Evolutionary conservation across 805 yeast genomes (phyloP), one percentile per base, ranked within the genome.

Genomic region (Kockiozyma suomiensis): DNA sequence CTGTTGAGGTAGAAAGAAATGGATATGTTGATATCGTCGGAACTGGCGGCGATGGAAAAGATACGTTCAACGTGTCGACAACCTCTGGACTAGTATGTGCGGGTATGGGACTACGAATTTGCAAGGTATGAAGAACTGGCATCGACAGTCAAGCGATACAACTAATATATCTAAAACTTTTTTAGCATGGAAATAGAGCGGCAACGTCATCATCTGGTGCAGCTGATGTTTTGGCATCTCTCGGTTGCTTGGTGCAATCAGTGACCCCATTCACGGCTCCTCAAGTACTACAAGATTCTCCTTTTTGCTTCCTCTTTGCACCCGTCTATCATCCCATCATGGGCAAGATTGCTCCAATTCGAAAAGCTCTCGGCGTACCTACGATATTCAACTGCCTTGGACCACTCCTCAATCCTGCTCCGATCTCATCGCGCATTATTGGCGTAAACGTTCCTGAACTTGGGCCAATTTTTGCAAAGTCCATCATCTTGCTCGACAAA

Each of bases 21-120:
- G 87, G 87, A 0, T 87, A 81, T 66, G 79, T 87, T 4, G 99
- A 94, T 73, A 89, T 94, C 32, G 99, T 94, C 4, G 99, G 99
- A 1, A 94, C 99, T 0, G 99, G 99, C 28, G 99, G 99, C 15
- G 99, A 94, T 72, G 97, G 97, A 1, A 97, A 94, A 71, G 87
- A 94, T 72, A 94, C 99, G 0, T 94, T 94, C 77, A 94, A 94
- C 68, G 99, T 94, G 1, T 87, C 96, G 15, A 94, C 99, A 0
- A 89, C 97, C 1, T 80, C 97, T 1, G 97, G 97, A 0, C 90
- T 94, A 50, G 91, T 94, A 1, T 94, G 91, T 0, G 90, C 98
- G 0, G 99, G 99, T 6, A 87, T 90, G 79, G 81, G 82, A 4
- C 56, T 93, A 43, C 81, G 82, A 23, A 86, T 94, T 17, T 89